Evolutionary conservation across 1,284 basidiomycete species (phyloP).

Genomic region (Rugosomyces carneus): DNA sequence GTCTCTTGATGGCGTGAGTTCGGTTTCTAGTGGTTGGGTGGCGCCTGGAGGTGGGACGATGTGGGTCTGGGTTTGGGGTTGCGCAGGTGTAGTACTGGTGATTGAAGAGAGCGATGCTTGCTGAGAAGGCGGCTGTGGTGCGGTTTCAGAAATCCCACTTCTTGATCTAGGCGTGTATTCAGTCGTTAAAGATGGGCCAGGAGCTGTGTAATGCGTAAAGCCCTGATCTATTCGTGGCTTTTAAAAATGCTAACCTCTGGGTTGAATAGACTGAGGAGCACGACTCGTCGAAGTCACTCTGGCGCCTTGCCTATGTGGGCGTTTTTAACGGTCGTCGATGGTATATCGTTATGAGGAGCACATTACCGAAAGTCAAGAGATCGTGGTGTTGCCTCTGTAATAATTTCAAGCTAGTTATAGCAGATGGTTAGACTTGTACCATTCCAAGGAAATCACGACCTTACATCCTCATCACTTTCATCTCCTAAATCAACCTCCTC

Average conservation of each 20-base stretch:
- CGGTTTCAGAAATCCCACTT: slow-evolving; percentile 34
- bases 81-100: slow-evolving; percentile 6
- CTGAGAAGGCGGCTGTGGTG: slow-evolving; percentile 13
- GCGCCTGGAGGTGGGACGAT: slow-evolving; percentile 6
- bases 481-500: slow-evolving; percentile 29
- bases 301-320: slow-evolving; percentile 24
- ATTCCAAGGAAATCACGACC: slow-evolving; percentile 14
- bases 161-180: slow-evolving; percentile 87
- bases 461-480: slow-evolving; percentile 37
- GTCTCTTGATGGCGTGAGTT: slow-evolving; percentile 21
- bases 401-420: slow-evolving; percentile 65
- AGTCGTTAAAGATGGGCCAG: slow-evolving; percentile 70
- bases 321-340: slow-evolving; percentile 3
- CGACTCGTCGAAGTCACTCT: slow-evolving; percentile 26
- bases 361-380: slow-evolving; percentile 69
- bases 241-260: slow-evolving; percentile 22
- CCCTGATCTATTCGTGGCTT: neutral
- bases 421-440: slow-evolving; percentile 5
- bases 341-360: slow-evolving; percentile 9
- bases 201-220: slow-evolving; percentile 15
- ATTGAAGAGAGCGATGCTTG: slow-evolving; percentile 10
- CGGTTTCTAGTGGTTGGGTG: slow-evolving; percentile 17
- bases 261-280: slow-evolving; percentile 28
- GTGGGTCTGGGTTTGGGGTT: slow-evolving; percentile 8
- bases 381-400: slow-evolving; percentile 65